Evolutionary conservation across 2,329 filamentous ascomycete species (phyloP), one percentile per base, ranked within the genome.

Genomic region (Aschersonia sp.): DNA sequence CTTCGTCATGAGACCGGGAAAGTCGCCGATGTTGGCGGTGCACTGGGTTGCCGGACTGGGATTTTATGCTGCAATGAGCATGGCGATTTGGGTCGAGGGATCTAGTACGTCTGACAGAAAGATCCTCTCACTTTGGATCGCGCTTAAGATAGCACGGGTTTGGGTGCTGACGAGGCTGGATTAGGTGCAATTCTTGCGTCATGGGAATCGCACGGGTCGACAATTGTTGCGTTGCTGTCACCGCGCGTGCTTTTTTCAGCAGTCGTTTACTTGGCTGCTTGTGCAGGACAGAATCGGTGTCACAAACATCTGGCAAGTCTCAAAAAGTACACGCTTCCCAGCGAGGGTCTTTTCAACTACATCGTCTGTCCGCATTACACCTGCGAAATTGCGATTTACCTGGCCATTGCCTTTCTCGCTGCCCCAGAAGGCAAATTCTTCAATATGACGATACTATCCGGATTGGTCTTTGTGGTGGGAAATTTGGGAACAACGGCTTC

Each of bases 281-380:
- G 82, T 51, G 67, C 73, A 30, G 69, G 84, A 53, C 92, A 98
- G 61, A 77, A 90, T 62, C 72, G 78, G 54, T 85, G 81, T 57
- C 86, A 90, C 60, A 66, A 67, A 47, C 72, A 89, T 56, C 73
- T 92, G 22, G 78, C 81, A 42, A 74, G 75, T 40, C 67, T 92
- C 50, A 77, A 79, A 60, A 90, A 88, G 59, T 97, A 98, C 64
- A 85, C 84, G 9, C 71, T 97, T 30, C 90, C 90, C 0, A 68
- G 74, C 2, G 74, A 83, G 50, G 81, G 82, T 3, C 66, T 84
- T 49, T 98, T 97, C 63, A 70, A 70, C 43, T 70, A 72, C 49
- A 64, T 94, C 29, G 66, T 96, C 40, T 94, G 85, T 56, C 88
- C 92, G 14, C 92, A 98, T 65, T 98, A 97, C 64, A 85, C 85